These are phyloP conservation scores for Phialophora tarda DNA, from an alignment of 2,329 filamentous ascomycete genomes.

Conservation along the genomic window DNA sequence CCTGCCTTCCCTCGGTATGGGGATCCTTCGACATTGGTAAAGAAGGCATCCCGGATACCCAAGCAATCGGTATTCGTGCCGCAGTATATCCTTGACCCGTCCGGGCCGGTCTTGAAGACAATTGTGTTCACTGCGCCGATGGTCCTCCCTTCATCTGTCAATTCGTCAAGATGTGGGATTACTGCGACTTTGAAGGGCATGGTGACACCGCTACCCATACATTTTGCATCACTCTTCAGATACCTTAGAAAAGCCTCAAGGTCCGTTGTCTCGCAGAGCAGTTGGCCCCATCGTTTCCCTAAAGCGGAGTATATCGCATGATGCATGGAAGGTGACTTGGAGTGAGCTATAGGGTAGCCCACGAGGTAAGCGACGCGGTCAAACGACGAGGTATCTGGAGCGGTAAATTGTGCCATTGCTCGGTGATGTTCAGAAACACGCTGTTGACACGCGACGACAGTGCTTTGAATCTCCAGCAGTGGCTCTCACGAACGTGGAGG, in stretches of 20 bases:
- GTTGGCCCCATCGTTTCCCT: slow-evolving; percentile 59
- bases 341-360: slow-evolving; percentile 63
- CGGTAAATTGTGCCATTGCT: slow-evolving; percentile 22
- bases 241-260: slow-evolving; percentile 45
- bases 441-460: not conserved
- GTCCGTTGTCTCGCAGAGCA: slow-evolving; percentile 40
- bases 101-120: slow-evolving; percentile 59
- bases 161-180: slow-evolving; percentile 72
- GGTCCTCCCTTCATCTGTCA: slow-evolving; percentile 73
- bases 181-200: slow-evolving; percentile 84
- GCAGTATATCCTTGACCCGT: slow-evolving; percentile 61
- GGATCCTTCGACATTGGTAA: slow-evolving; percentile 58
- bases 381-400: slow-evolving; percentile 42
- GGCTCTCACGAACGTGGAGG: not conserved
- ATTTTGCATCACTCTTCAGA: slow-evolving; percentile 47
- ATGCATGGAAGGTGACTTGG: slow-evolving; percentile 61
- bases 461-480: not conserved
- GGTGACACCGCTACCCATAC: slow-evolving; percentile 71
- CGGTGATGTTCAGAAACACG: not conserved
- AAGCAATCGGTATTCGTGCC: slow-evolving; percentile 84
- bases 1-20: slow-evolving; percentile 62
- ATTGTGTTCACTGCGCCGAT: slow-evolving; percentile 83
- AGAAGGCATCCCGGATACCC: slow-evolving; percentile 75
- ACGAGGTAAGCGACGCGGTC: slow-evolving; percentile 62
- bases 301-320: slow-evolving; percentile 60